Conservation (phyloP, 225 moss, liverwort and hornwort species). For the Sphagnum tenellum region DNA sequence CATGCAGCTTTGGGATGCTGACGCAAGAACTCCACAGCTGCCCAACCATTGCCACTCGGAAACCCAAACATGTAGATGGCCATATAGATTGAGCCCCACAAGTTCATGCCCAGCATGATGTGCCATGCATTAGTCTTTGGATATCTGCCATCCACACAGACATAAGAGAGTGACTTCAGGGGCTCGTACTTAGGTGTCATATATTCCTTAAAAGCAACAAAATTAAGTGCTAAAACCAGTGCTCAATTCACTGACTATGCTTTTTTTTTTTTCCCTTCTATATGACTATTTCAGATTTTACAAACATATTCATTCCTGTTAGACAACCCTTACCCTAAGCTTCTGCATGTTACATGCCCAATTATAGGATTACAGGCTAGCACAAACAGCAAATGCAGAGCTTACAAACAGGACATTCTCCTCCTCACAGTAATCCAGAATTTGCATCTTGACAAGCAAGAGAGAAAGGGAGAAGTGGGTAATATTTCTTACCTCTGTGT, state of each 20-base stretch:
- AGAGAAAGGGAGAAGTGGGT: background rate
- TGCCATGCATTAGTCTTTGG: conserved; percentile 93
- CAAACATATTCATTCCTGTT: too few species aligned
- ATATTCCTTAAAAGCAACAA: background rate
- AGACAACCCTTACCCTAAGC: too few species aligned
- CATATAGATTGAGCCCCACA: conserved; percentile 96
- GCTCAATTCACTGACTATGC: too few species aligned
- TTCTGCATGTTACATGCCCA: background rate
- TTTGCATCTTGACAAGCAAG: background rate
- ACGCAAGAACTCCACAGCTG: conserved; percentile 64
- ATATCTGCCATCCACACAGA: conserved; percentile 40
- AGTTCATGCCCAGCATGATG: conserved; percentile 97
- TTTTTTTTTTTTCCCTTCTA: background rate
- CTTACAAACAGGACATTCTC: background rate
- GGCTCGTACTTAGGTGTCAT: background rate
- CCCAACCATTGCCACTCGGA: conserved; percentile 69
- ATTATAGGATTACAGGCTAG: background rate
- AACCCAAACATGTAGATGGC: conserved; percentile 66
- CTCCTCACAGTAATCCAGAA: background rate
- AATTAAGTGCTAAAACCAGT: background rate
- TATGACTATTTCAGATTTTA: too few species aligned
- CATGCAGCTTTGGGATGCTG: conserved; percentile 69
- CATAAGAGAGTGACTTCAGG: background rate
- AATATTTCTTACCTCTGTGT: conserved; percentile 41
- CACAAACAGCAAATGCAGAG: background rate